Evolutionary conservation across 352 stramenopile genomes (phyloP).

Genomic region (Globisporangium echinulatum): DNA sequence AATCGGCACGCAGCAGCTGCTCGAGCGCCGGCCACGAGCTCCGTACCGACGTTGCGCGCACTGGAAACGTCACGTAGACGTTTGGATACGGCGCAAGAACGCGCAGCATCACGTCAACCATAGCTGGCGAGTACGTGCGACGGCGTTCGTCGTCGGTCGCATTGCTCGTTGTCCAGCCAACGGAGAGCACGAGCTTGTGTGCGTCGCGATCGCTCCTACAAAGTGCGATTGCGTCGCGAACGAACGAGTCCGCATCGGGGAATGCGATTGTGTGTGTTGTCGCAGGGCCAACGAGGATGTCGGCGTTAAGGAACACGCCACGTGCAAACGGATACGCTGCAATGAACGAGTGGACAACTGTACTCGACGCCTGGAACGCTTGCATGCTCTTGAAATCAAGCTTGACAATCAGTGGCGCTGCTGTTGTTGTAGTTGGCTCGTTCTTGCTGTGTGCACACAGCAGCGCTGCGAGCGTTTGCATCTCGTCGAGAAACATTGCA

Average conservation of each 20-base stretch:
- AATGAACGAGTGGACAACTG: conserved; percentile 32
- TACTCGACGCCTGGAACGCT: conserved; percentile 31
- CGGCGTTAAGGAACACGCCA: conserved; percentile 61
- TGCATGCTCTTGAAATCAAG: conserved; percentile 62
- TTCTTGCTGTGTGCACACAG: neutral
- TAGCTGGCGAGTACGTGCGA: conserved; percentile 40
- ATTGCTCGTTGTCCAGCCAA: conserved; percentile 68
- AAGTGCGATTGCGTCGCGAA: conserved; percentile 31
- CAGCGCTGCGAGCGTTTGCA: conserved; percentile 22
- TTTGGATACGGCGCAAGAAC: conserved; percentile 35
- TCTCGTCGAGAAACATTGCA: conserved; percentile 33
- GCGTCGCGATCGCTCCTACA: conserved; percentile 23
- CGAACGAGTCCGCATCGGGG: conserved; percentile 33
- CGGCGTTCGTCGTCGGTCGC: conserved; percentile 39
- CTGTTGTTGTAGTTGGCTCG: neutral
- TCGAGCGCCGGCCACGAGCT: conserved; percentile 46
- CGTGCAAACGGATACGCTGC: conserved; percentile 36
- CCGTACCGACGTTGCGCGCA: conserved; percentile 52
- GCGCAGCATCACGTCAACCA: conserved; percentile 54
- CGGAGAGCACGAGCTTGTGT: conserved; percentile 64
- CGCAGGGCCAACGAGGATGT: conserved; percentile 54
- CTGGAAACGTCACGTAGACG: conserved; percentile 54
- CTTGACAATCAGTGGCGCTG: conserved; percentile 60
- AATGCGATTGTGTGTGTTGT: conserved; percentile 27
- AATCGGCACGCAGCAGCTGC: conserved; percentile 22